A percentile compares a stretch with the other conserved stretches of the same genome.
Conservation (phyloP, 352 stramenopile species). For the Phytophthora pluvialis region DNA sequence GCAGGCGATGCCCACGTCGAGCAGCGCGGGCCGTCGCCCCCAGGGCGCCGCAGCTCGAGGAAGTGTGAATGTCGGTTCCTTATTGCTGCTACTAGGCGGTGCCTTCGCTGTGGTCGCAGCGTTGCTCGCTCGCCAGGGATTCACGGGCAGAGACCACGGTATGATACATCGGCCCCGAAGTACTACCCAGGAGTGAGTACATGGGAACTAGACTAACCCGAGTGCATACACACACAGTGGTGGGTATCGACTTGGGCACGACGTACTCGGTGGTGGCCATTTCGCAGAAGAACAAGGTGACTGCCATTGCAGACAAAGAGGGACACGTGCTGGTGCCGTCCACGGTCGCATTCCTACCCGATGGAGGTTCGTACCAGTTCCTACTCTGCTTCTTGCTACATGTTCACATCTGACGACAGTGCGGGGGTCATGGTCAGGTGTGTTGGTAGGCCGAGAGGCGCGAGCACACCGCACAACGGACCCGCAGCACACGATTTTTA, state of each 20-base stretch:
- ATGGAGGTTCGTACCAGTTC: conserved; percentile 42
- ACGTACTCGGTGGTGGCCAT: conserved; percentile 84
- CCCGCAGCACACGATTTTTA: conserved; percentile 74
- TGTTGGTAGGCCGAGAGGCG: conserved; percentile 57
- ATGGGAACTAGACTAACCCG: conserved; percentile 1
- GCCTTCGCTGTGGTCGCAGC: conserved; percentile 49
- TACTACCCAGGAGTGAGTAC: too few relatives aligned
- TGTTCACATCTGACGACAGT: background rate
- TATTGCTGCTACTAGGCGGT: conserved; percentile 53
- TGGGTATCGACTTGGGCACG: conserved; percentile 79
- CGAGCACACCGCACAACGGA: conserved; percentile 55
- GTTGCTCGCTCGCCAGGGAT: conserved; percentile 59
- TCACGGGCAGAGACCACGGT: conserved; percentile 69
- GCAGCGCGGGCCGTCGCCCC: background rate
- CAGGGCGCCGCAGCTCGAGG: background rate
- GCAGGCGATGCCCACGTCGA: conserved; percentile 7
- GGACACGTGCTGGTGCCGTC: conserved; percentile 66
- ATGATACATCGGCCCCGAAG: background rate
- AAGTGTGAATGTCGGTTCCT: conserved; percentile 37
- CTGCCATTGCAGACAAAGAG: conserved; percentile 57
- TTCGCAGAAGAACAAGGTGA: conserved; percentile 67
- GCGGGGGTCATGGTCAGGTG: conserved; percentile 20
- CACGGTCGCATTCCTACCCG: conserved; percentile 63
- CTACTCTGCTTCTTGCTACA: background rate
- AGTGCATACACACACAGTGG: conserved; percentile 29